Conservation (phyloP, 2,329 filamentous ascomycete species). For the Metarhizium robertsii region DNA sequence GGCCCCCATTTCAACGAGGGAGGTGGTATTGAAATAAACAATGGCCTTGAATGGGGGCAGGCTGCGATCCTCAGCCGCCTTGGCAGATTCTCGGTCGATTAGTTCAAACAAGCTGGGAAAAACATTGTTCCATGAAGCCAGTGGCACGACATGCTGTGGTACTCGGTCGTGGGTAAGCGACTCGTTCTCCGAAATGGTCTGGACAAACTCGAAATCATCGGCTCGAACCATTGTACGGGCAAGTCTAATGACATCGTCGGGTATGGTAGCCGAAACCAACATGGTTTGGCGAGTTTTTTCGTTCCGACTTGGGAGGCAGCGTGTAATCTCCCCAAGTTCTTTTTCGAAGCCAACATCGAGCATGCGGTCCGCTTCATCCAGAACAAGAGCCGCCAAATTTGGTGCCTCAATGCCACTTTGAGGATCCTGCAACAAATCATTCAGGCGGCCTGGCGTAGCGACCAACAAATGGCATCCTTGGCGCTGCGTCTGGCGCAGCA, state of each 20-base stretch:
- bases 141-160: conserved; percentile 64
- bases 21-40: conserved; percentile 77
- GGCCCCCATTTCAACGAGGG: conserved; percentile 56
- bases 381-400: conserved; percentile 83
- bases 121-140: conserved; percentile 64
- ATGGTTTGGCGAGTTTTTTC: conserved; percentile 75
- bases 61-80: conserved; percentile 27
- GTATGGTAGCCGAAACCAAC: conserved; percentile 91
- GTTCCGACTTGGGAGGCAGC: conserved; percentile 50
- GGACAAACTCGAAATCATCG: conserved; percentile 75
- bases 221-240: conserved; percentile 71
- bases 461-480: conserved; percentile 84
- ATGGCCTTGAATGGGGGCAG: conserved; percentile 83
- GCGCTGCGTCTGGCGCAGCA: conserved; percentile 57
- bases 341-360: conserved; percentile 81
- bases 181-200: conserved; percentile 78
- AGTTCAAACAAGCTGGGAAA: conserved; percentile 73
- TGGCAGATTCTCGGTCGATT: conserved; percentile 47
- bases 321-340: conserved; percentile 53
- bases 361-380: conserved; percentile 98
- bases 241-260: conserved; percentile 69
- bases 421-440: conserved; percentile 67
- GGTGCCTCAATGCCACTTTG: conserved; percentile 55
- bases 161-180: conserved; percentile 76
- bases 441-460: conserved; percentile 79